Percentiles rank a stretch among this genome's conserved stretches.
Evolutionary conservation across 2,329 filamentous ascomycete species (phyloP).

Genomic region (Aspergillus pseudonomiae): DNA sequence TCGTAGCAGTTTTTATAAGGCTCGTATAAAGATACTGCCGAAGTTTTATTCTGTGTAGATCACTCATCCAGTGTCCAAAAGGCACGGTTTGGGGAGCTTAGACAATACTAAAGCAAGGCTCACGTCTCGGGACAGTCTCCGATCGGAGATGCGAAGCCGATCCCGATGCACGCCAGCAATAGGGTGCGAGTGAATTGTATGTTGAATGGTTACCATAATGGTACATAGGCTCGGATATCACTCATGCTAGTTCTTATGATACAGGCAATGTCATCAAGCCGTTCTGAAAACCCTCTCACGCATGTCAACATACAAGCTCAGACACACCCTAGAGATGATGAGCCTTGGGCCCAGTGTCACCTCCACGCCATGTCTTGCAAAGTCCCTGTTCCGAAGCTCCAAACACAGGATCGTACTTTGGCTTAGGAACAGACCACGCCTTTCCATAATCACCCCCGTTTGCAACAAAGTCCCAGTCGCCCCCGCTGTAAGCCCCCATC

Average conservation of each 20-base stretch:
- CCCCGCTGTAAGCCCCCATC: neutral
- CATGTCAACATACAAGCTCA: neutral
- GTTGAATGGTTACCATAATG: neutral
- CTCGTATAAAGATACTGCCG: fast-evolving
- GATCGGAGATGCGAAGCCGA: neutral
- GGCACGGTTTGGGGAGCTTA: too few species aligned
- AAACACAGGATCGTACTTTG: neutral
- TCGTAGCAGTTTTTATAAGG: too few species aligned
- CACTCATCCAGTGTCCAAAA: too few species aligned
- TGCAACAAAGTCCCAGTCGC: neutral
- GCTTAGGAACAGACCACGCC: neutral
- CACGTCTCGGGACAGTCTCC: neutral
- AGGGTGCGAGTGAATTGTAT: neutral
- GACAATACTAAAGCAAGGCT: too few species aligned
- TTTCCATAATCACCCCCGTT: neutral
- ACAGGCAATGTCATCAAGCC: neutral
- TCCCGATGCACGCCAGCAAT: neutral
- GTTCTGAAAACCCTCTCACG: neutral
- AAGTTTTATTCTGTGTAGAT: too few species aligned
- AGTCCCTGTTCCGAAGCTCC: neutral
- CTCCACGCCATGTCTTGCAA: neutral
- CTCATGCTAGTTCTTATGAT: neutral
- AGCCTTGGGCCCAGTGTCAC: neutral
- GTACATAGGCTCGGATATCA: neutral
- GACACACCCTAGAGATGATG: neutral